Evolutionary conservation across 345 rosid species (phyloP).

Genomic region (Ricinus communis): DNA sequence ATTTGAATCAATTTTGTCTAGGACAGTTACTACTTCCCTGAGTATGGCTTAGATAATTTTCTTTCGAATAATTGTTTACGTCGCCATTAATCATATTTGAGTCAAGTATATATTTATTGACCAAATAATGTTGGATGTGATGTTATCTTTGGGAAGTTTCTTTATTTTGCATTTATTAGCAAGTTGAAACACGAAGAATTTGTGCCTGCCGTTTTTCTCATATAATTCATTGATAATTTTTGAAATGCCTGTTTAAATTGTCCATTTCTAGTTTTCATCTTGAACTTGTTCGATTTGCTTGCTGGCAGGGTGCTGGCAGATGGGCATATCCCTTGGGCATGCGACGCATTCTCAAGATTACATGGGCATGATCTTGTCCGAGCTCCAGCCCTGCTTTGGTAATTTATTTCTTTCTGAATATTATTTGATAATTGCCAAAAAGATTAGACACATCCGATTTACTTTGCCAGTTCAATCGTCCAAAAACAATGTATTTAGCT

Average conservation of each 20-base stretch:
- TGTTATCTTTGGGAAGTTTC: neutral
- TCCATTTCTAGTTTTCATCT: slow-evolving; percentile 1
- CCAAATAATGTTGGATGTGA: neutral
- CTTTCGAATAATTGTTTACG: neutral
- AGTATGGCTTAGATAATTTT: neutral
- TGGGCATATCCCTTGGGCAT: slow-evolving; percentile 99
- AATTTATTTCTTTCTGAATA: slow-evolving; percentile 11
- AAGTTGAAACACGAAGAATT: neutral
- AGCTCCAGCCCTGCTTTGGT: slow-evolving; percentile 74
- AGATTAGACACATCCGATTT: too few species aligned
- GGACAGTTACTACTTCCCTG: neutral
- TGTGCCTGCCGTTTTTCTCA: neutral
- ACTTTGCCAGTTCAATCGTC: too few species aligned
- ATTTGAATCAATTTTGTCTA: neutral
- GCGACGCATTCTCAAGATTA: slow-evolving; percentile 86
- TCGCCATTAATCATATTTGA: neutral
- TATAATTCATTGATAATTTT: too few species aligned
- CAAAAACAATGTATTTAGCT: too few species aligned
- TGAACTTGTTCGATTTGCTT: neutral
- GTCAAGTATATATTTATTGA: neutral
- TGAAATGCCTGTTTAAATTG: neutral
- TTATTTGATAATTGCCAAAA: neutral
- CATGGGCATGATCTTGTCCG: slow-evolving; percentile 69
- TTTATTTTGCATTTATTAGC: neutral
- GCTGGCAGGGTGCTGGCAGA: slow-evolving; percentile 84